Percentiles rank a stretch among this genome's conserved stretches.
Evolutionary conservation across 345 rosid species (phyloP).

Genomic region (Eucalyptus grandis): DNA sequence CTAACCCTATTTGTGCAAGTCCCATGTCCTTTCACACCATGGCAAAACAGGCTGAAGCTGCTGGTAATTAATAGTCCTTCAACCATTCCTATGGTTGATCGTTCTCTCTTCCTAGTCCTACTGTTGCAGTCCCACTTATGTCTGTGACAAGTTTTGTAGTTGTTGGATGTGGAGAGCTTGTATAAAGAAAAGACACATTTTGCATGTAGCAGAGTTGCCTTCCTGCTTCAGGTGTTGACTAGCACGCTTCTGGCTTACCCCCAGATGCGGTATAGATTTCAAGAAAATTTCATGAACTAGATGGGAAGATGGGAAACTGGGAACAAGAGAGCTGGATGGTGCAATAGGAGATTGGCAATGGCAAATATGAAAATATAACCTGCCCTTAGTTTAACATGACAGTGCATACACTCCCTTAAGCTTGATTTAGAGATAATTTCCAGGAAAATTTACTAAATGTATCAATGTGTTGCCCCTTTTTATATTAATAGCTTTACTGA

Average conservation of each 20-base stretch:
- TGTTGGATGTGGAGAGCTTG: background rate
- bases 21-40: constrained; percentile 82
- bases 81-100: background rate
- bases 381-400: background rate
- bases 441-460: background rate
- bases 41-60: constrained; percentile 99
- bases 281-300: background rate
- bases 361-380: background rate
- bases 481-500: background rate
- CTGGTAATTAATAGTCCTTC: constrained; percentile 33
- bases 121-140: background rate
- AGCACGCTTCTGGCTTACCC: background rate
- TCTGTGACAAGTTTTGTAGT: background rate
- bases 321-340: background rate
- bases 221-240: background rate
- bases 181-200: background rate
- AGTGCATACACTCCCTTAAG: background rate
- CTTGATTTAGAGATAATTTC: background rate
- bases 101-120: background rate
- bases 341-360: background rate
- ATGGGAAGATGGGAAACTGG: background rate
- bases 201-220: background rate
- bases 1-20: constrained; percentile 64
- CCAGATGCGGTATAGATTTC: background rate
- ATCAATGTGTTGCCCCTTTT: background rate